A percentile compares a stretch with the other conserved stretches of the same genome.
phyloP scores from a whole-genome alignment of 2,329 filamentous ascomycete species.

The Microcera coccophila region DNA sequence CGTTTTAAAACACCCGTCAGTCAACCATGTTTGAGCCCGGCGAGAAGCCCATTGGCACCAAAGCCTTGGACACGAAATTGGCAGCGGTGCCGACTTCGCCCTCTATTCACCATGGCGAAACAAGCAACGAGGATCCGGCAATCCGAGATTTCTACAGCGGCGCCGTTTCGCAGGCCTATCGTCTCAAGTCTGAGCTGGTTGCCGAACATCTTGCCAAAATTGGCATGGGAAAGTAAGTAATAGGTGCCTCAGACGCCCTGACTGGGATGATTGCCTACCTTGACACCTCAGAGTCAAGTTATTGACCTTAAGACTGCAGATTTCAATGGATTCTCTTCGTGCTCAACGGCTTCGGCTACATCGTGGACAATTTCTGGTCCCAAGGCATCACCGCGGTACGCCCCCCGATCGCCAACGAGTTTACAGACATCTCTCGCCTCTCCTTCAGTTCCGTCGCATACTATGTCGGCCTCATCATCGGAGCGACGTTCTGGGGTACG shows the following conservation, averaged over 20 bases:
- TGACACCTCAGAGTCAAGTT: background rate
- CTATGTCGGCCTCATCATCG: slow-evolving; percentile 42
- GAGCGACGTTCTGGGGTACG: slow-evolving; percentile 44
- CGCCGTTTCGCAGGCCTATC: slow-evolving; percentile 28
- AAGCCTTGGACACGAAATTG: background rate
- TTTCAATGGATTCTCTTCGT: slow-evolving; percentile 43
- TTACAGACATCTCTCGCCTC: slow-evolving; percentile 28
- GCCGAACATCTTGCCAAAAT: slow-evolving; percentile 27
- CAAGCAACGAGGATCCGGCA: slow-evolving; percentile 6
- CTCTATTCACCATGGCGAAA: slow-evolving; percentile 10
- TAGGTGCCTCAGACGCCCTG: background rate
- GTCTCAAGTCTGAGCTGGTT: slow-evolving; percentile 32
- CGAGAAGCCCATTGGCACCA: background rate
- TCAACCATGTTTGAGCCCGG: background rate
- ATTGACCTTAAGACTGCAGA: slow-evolving; percentile 9
- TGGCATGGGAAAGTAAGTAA: slow-evolving; percentile 34
- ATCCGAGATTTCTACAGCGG: slow-evolving; percentile 34
- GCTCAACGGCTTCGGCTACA: slow-evolving; percentile 46
- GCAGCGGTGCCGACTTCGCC: background rate
- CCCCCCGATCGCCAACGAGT: slow-evolving; percentile 33
- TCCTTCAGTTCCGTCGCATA: slow-evolving; percentile 34
- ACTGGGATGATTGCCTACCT: background rate
- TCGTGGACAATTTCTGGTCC: slow-evolving; percentile 42
- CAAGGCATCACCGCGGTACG: slow-evolving; percentile 35
- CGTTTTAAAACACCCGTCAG: too few species aligned